Conservation (phyloP, 2,329 filamentous ascomycete genomes). For the Sarocladium brachiariae region DNA sequence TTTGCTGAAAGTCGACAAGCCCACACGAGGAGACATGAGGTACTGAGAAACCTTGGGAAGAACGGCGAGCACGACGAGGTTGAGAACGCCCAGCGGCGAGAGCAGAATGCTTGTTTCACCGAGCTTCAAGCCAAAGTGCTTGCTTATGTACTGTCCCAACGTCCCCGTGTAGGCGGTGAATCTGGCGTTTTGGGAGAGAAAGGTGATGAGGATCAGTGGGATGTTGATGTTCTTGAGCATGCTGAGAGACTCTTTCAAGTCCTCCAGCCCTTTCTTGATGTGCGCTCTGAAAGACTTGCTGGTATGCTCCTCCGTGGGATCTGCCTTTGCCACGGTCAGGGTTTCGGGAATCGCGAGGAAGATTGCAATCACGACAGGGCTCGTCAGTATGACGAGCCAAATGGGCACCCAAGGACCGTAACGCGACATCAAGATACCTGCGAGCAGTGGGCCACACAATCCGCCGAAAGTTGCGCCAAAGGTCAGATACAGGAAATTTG, state of each 20-base stretch:
- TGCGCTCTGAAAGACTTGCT: conserved; percentile 21
- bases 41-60: conserved; percentile 28
- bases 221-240: conserved; percentile 30
- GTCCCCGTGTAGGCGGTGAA: conserved; percentile 26
- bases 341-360: conserved; percentile 35
- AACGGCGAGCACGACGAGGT: conserved; percentile 27
- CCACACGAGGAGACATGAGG: conserved; percentile 26
- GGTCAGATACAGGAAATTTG: conserved; percentile 35
- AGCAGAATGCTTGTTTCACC: conserved; percentile 34
- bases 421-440: conserved; percentile 31
- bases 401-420: conserved; percentile 35
- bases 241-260: conserved; percentile 24
- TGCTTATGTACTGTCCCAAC: conserved; percentile 36
- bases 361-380: conserved; percentile 25
- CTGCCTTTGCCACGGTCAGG: conserved; percentile 17
- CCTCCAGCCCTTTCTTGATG: conserved; percentile 22
- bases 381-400: conserved; percentile 21
- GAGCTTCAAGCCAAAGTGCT: conserved; percentile 36
- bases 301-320: conserved; percentile 9
- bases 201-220: conserved; percentile 30
- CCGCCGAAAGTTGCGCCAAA: conserved; percentile 34
- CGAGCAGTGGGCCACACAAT: conserved; percentile 30
- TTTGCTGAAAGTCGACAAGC: conserved; percentile 28
- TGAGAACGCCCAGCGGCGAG: conserved; percentile 32
- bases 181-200: conserved; percentile 31